Conservation (phyloP, 805 yeast species). For the Starmerella kuoi region DNA sequence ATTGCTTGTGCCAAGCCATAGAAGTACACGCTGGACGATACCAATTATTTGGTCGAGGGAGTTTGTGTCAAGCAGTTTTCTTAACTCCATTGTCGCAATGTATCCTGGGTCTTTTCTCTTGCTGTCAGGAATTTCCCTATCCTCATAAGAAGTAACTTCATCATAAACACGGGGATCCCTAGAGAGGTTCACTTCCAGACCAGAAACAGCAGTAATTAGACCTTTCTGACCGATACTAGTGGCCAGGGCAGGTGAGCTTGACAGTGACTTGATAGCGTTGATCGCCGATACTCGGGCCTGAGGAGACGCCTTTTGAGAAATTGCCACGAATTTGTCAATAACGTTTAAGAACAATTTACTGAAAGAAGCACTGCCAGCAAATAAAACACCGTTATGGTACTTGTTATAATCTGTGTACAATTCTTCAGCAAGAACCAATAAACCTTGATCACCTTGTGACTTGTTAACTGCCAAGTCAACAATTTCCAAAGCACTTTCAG, state of each 20-base stretch:
- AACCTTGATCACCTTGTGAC: conserved; percentile 25
- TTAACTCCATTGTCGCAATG: conserved; percentile 6
- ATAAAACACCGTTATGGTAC: conserved; percentile 48
- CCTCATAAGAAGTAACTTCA: not conserved
- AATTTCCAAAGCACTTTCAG: conserved; percentile 52
- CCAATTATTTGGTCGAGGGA: conserved; percentile 8
- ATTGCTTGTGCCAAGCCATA: conserved; percentile 11
- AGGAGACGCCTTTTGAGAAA: conserved; percentile 23
- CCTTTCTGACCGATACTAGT: conserved; percentile 26
- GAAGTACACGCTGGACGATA: conserved; percentile 7
- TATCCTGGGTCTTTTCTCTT: not conserved
- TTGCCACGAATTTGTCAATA: conserved; percentile 10
- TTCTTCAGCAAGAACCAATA: conserved; percentile 35
- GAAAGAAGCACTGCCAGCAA: conserved; percentile 52
- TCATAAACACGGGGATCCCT: conserved; percentile 4
- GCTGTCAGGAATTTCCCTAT: not conserved
- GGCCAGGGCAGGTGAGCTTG: conserved; percentile 28
- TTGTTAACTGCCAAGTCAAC: conserved; percentile 50
- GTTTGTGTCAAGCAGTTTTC: conserved; percentile 8
- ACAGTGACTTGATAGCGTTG: conserved; percentile 34
- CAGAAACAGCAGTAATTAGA: conserved; percentile 21
- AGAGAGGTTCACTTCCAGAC: conserved; percentile 21
- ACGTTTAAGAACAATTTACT: conserved; percentile 36
- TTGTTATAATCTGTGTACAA: conserved; percentile 33
- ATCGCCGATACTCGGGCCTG: conserved; percentile 31